Evolutionary conservation across 108 stramenopile species (phyloP), one percentile per base, ranked within the genome.

Genomic region (Chaetoceros muelleri): DNA sequence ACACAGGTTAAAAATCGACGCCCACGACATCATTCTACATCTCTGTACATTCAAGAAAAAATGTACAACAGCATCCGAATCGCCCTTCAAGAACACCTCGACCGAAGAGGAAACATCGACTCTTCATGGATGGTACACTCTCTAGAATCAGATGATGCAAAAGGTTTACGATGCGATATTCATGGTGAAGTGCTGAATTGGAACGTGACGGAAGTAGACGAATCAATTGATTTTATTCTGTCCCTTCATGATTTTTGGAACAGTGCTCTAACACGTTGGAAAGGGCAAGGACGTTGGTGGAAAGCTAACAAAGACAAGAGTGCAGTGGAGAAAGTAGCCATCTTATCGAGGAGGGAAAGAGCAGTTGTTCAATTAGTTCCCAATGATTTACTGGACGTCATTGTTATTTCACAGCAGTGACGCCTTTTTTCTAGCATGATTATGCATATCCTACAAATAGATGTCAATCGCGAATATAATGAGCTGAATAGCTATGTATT

Each of bases 161-260:
- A 79, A 22, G 57, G 82, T 2, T 84, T 90, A 45, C 82, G 88
- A 48, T 90, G 88, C 53, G 84, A 90, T 57, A 75, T 82, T 13
- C 76, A 81, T 29, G 78, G 76, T 1, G 88, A 90, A 69, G 71
- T 79, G 17, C 46, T 78, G 10, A 78, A 85, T 57, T 90, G 88
- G 88, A 70, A 75, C 30, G 80, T 74, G 13, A 45, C 55, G 8
- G 28, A 70, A 0, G 88, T 86, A 55, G 61, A 66, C 19, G 66
- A 74, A 18, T 71, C 84, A 0, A 30, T 90, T 28, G 84, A 85
- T 55, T 90, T 86, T 54, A 69, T 86, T 28, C 26, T 78, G 1
- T 81, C 79, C 5, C 52, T 90, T 30, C 84, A 90, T 57, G 83
- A 90, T 52, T 78, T 90, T 69, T 90, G 84, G 85, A 90, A 80